Base-by-base conservation (phyloP, 495 filamentous ascomycete genomes). In the Jackrogersella multiformis region DNA sequence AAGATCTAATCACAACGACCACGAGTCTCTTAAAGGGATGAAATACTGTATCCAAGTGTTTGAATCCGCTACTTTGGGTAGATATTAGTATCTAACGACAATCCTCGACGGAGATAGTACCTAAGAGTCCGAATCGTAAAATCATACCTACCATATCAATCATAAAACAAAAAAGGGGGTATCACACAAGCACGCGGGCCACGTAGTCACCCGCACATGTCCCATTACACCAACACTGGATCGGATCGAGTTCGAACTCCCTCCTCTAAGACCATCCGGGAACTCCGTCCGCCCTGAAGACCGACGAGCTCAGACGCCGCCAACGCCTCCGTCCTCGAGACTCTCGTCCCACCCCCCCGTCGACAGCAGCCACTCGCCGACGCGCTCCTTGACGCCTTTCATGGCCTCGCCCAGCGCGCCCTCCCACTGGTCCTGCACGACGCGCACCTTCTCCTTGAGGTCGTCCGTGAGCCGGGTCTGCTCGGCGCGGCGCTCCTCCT, bases 361-460 rank as follows among this genome's bases (percentile, higher is more conserved):
- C 64, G 83, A 84, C 44, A 89, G 64, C 68, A 94, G 78, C 75
- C 85, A 90, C n/a, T 80, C 84, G 15, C 85, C 85, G 0, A 92
- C 86, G 44, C 89, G 78, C 69, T 82, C 80, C 73, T 84, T 84
- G 1, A 84, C 82, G 0, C 70, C 76, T 18, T 64, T 77, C 63
- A 87, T 73, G 56, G 79, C 81, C 61, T 80, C 79, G 7, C 82
- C 84, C 21, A 87, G 76, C 20, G 82, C 83, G 58, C 78, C 80
- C 10, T 75, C 74, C 84, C 95, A 99, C 76, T 95, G 92, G 21
- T 91, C 89, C 77, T 98, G 95, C 48, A 99, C 88, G 36, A 93
- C 87, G 45, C 87, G 83, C 9, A 97, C 94, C 75, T 93, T 94
- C 62, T 97, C 94, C 76, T 97, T 94, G 63, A 97, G 74, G 73